Percentiles rank a stretch among this genome's conserved stretches.
Conservation (phyloP, 2,329 filamentous ascomycete genomes). For the Sphaerulina musiva region DNA sequence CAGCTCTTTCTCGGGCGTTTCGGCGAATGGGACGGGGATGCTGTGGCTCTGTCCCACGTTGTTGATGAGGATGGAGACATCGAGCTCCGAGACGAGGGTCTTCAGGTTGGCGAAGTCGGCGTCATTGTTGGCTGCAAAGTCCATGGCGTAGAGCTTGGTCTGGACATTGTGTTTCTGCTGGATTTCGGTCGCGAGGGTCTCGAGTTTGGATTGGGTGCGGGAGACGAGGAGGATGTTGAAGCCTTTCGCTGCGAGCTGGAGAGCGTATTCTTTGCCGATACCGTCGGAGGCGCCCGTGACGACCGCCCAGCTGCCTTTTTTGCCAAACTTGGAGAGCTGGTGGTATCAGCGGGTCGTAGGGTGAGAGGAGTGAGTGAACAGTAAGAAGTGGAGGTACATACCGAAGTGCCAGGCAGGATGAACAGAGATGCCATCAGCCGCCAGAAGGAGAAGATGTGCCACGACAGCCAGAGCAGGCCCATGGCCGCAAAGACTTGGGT, state of each 20-base stretch:
- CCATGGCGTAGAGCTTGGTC: conserved; percentile 80
- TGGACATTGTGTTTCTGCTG: conserved; percentile 62
- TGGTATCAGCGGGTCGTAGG: conserved; percentile 2
- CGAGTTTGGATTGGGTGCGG: conserved; percentile 87
- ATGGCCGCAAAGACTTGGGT: conserved; percentile 34
- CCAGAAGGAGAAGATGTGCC: conserved; percentile 43
- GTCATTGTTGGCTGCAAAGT: conserved; percentile 75
- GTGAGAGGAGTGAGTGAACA: neutral
- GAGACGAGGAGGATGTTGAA: conserved; percentile 95
- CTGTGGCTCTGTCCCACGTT: conserved; percentile 93
- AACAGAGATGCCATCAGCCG: conserved; percentile 45
- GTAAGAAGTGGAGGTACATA: conserved; percentile 27
- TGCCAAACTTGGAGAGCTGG: conserved; percentile 82
- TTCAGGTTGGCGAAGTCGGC: conserved; percentile 71
- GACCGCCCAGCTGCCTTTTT: conserved; percentile 87
- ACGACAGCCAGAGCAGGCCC: conserved; percentile 34
- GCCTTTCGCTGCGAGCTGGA: conserved; percentile 80
- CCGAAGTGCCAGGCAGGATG: conserved; percentile 43
- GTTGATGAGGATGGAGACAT: conserved; percentile 85
- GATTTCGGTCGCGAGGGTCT: conserved; percentile 68
- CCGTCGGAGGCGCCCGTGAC: conserved; percentile 94
- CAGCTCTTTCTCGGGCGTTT: conserved; percentile 73
- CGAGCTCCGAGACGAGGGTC: conserved; percentile 56
- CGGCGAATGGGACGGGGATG: conserved; percentile 82
- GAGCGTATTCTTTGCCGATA: conserved; percentile 90